Conservation (phyloP, 495 filamentous ascomycete genomes). For the Neurospora discreta region DNA sequence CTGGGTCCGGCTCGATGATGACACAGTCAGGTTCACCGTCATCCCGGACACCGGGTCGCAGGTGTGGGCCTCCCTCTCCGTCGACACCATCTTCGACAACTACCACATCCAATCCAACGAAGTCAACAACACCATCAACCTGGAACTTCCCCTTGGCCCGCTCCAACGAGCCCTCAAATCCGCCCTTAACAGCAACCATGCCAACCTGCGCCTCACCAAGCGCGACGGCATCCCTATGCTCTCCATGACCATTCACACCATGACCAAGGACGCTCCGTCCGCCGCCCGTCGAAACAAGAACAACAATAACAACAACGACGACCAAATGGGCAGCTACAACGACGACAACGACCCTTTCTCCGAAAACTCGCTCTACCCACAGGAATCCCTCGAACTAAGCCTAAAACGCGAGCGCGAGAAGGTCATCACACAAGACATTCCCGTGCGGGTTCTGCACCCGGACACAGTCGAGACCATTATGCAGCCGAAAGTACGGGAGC, state of each 20-base stretch:
- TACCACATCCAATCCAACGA: conserved; percentile 80
- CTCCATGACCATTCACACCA: conserved; percentile 71
- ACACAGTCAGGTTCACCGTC: conserved; percentile 84
- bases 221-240: conserved; percentile 77
- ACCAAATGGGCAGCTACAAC: conserved; percentile 10
- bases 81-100: conserved; percentile 79
- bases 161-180: conserved; percentile 82
- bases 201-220: conserved; percentile 82
- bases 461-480: conserved; percentile 72
- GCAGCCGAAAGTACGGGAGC: conserved; percentile 81
- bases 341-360: conserved; percentile 27
- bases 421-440: conserved; percentile 88
- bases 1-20: conserved; percentile 82
- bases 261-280: conserved; percentile 25
- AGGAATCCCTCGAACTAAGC: conserved; percentile 39
- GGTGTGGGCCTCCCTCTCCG: conserved; percentile 72
- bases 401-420: conserved; percentile 60
- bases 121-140: conserved; percentile 76
- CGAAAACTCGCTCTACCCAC: conserved; percentile 26
- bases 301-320: conserved; percentile 9
- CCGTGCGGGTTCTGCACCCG: conserved; percentile 76
- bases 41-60: conserved; percentile 88
- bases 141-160: conserved; percentile 74
- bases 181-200: conserved; percentile 60
- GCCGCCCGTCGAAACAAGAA: conserved; percentile 9